These are phyloP conservation scores for Neurospora sp. DNA, from an alignment of 495 filamentous ascomycete genomes.

Conservation along the genomic window DNA sequence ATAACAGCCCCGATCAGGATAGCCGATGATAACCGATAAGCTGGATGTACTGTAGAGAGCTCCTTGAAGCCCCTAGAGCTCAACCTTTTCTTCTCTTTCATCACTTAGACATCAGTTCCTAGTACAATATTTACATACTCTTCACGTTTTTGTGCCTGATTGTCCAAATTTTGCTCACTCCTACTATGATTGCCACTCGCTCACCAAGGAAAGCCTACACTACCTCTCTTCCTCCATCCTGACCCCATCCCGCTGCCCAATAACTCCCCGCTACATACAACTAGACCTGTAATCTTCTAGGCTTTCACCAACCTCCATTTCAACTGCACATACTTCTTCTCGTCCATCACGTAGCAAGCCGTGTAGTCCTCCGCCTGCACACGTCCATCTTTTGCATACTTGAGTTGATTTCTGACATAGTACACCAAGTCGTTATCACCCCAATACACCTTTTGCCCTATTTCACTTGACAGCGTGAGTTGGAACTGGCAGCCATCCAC, in stretches of 20 bases:
- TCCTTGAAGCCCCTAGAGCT: not conserved
- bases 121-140: not conserved
- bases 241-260: not conserved
- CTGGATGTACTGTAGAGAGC: not conserved
- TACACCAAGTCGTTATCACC: not conserved
- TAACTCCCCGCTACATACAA: not conserved
- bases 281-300: not conserved
- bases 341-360: not conserved
- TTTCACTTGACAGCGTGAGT: not conserved
- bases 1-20: not conserved
- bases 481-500: not conserved
- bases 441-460: not conserved
- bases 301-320: not conserved
- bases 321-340: not conserved
- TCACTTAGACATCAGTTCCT: not conserved
- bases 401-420: not conserved
- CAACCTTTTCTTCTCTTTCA: not conserved
- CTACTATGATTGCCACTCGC: not conserved
- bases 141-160: not conserved
- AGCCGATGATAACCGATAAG: not conserved
- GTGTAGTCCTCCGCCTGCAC: not conserved
- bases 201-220: not conserved
- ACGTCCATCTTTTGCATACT: not conserved
- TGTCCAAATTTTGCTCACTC: not conserved
- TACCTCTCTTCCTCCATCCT: not conserved